Conservation (phyloP, 2,329 filamentous ascomycete genomes). For the Purpureocillium takamizusanense region DNA sequence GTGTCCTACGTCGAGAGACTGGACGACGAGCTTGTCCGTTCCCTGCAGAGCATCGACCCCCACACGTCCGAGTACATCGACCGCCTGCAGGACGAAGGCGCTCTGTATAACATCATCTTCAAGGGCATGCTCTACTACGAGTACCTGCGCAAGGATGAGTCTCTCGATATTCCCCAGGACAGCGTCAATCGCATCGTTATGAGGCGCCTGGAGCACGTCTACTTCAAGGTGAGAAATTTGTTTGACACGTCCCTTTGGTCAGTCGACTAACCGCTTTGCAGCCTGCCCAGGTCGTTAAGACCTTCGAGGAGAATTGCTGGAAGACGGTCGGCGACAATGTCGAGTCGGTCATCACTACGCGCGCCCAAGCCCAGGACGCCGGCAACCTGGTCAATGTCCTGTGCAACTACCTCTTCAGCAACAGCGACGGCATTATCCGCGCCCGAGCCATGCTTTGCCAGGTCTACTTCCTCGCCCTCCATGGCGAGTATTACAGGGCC, state of each 20-base stretch:
- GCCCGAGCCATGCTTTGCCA: constrained; percentile 97
- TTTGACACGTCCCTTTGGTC: background rate
- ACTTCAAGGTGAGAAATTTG: constrained; percentile 69
- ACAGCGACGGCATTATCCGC: constrained; percentile 93
- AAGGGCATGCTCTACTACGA: constrained; percentile 85
- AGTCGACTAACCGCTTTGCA: constrained; percentile 18
- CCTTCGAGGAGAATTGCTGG: constrained; percentile 92
- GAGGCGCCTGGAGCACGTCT: constrained; percentile 90
- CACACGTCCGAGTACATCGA: constrained; percentile 99
- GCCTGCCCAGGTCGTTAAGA: constrained; percentile 85
- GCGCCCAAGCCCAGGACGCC: constrained; percentile 58
- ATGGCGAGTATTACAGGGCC: constrained; percentile 96
- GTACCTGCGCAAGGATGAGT: constrained; percentile 58
- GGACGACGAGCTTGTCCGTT: constrained; percentile 93
- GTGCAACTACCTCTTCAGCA: constrained; percentile 87
- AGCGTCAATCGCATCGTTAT: constrained; percentile 88
- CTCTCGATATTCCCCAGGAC: constrained; percentile 71
- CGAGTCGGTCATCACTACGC: constrained; percentile 74
- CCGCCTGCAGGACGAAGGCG: constrained; percentile 79
- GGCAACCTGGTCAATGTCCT: constrained; percentile 72
- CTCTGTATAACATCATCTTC: constrained; percentile 87
- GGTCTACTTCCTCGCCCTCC: constrained; percentile 95
- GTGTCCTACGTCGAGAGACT: constrained; percentile 92
- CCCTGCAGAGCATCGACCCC: constrained; percentile 94
- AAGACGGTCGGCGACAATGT: constrained; percentile 62